A percentile compares a stretch with the other conserved stretches of the same genome.
phyloP scores from a whole-genome alignment of 2,329 filamentous ascomycete species.

The Fusarium acutatum region DNA sequence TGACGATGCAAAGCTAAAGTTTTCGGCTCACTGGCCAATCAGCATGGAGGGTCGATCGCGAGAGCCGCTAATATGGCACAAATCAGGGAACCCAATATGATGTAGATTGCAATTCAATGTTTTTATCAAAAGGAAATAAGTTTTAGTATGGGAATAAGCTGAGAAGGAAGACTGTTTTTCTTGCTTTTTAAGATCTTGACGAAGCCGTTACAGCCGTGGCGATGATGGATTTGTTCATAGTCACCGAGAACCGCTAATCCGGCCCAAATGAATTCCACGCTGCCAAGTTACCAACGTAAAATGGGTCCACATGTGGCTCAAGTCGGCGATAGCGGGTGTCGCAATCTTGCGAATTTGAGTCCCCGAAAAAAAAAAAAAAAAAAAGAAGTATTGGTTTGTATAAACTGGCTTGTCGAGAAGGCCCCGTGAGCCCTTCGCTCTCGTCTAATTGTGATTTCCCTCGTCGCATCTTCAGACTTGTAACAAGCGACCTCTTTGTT shows the following conservation, averaged over 20 bases:
- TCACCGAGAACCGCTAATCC: slow-evolving; percentile 29
- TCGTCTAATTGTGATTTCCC: neutral
- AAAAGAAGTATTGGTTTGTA: neutral
- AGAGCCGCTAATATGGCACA: neutral
- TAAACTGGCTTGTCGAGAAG: neutral
- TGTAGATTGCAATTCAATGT: neutral
- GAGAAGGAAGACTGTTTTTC: neutral
- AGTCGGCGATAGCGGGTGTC: slow-evolving; percentile 23
- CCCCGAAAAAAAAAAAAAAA: neutral
- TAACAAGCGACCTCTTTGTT: neutral
- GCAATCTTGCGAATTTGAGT: slow-evolving; percentile 4
- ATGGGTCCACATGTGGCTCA: neutral
- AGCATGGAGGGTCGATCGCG: neutral
- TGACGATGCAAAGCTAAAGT: slow-evolving; percentile 16
- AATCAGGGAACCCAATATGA: neutral
- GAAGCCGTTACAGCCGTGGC: neutral
- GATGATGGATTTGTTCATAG: slow-evolving; percentile 1
- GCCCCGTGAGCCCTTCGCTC: neutral
- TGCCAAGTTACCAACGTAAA: neutral
- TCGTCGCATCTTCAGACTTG: neutral
- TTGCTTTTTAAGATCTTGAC: neutral
- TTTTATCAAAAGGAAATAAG: neutral
- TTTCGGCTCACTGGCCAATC: neutral
- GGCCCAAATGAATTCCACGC: neutral
- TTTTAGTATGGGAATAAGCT: neutral